Base-by-base conservation (phyloP, 306 rosid species). In the Gillenia trifoliata region DNA sequence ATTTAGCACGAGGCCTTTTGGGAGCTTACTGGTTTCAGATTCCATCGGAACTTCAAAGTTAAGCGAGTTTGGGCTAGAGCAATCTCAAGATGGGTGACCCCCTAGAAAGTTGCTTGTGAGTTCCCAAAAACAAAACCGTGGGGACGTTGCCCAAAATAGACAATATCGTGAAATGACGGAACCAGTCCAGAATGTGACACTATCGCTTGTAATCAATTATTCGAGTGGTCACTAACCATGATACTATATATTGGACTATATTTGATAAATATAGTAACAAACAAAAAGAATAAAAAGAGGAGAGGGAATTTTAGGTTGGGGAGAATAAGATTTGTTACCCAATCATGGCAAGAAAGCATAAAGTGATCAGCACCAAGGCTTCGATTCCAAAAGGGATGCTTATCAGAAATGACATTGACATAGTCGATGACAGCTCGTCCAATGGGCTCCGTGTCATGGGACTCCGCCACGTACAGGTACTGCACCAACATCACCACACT, bases 291-390 rank as follows among this genome's bases (percentile, higher is more conserved):
- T 2, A 15, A 28, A 6, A n/a, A 36, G 10, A 69, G 5, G 3
- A 10, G 62, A 17, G 16, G 60, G 20, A 13, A 20, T n/a, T n/a
- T n/a, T 19, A 19, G 10, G 20, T 28, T 19, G 55, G 61, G 17
- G 3, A 23, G 10, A 36, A 17, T 11, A 33, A 0, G 70, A 41
- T 23, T 13, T 43, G 68, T 68, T 80, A 80, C 87, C 87, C 87
- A 86, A 62, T 83, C 85, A 43, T 86, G 86, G 62, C 89, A 86
- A 23, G 89, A 86, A 68, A 86, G 75, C 83, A 86, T 77, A 22
- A 83, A 78, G 71, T 86, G 89, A 41, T 83, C 89, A 5, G 87
- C 83, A 38, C 89, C 86, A 0, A 74, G 81, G 77, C 81, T 83
- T 49, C 85, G 64, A 49, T 80, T 80, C 85, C 89, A 83, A 22